Evolutionary conservation across 164 flowering plant species (phyloP), one percentile per base, ranked within the genome.

Genomic region (Malania oleifera): DNA sequence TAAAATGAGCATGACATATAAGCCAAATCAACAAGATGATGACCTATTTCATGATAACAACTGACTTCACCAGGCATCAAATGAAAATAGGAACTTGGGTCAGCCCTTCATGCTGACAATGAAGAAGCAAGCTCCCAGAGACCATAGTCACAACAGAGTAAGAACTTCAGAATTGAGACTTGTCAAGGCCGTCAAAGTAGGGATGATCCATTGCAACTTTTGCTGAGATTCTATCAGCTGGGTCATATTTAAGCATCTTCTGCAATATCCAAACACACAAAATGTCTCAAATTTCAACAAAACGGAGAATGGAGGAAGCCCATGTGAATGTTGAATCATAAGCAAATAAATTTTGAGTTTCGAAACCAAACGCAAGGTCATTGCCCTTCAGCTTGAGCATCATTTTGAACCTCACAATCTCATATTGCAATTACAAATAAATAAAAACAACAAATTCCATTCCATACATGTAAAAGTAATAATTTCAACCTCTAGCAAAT

Each of bases 161-260:
- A 54, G 17, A 20, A 49, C 56, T 61, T 78, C 54, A 93, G 73
- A 69, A 93, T 44, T 93, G 99, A 59, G 95, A 86, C 74, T 85
- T 90, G 78, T 90, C 99, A 24, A 93, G 82, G 70, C 75, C 75
- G 67, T 88, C 83, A 24, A 93, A 90, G 62, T 88, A 93, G 13
- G 97, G 86, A 70, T 93, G 99, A 48, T 90, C 86, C 44, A 93
- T 56, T 18, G 96, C 97, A 54, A 81, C 84, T 59, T 93, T 93
- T 4, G 97, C 99, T 8, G 99, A 90, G 60, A 93, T 93, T 63
- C 96, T 81, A 17, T 86, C 86, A 24, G 95, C 87, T 10, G 97
- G 99, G 68, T 90, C 77, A 61, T 90, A 93, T 38, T 76, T 85
- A 27, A 93, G 95, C 99, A 93, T 86, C 57, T 77, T 83, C 96